phyloP scores from a whole-genome alignment of 1,284 basidiomycete species.

The Fomitopsis palustris region DNA sequence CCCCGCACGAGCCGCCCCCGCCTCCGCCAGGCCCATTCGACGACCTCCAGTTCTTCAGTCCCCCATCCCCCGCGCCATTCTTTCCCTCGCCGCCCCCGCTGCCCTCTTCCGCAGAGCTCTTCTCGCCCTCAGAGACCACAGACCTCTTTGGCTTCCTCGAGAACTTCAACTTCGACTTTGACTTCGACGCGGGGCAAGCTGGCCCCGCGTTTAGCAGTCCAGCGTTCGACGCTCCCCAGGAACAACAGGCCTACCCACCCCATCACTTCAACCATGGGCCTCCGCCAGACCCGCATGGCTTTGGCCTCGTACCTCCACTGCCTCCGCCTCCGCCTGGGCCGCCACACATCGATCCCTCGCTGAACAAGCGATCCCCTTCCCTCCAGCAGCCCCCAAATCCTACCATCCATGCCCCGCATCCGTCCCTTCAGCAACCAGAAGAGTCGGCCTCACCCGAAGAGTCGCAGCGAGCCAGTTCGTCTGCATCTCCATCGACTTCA shows the following conservation, averaged over 20 bases:
- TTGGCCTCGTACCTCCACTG: neutral
- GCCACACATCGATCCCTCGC: neutral
- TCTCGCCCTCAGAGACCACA: conserved; percentile 66
- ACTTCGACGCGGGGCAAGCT: conserved; percentile 23
- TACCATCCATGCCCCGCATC: neutral
- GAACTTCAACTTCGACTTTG: conserved; percentile 66
- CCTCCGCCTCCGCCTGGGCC: neutral
- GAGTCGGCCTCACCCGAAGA: conserved; percentile 14
- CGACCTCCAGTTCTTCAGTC: conserved; percentile 68
- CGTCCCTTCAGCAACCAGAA: neutral
- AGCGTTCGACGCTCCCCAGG: conserved; percentile 8
- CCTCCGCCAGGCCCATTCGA: conserved; percentile 42
- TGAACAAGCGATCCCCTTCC: neutral
- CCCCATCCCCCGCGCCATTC: conserved; percentile 41
- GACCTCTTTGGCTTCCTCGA: conserved; percentile 76
- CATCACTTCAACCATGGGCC: conserved; percentile 1
- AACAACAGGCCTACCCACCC: neutral
- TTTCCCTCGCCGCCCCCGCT: conserved; percentile 58
- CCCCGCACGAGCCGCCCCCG: conserved; percentile 5
- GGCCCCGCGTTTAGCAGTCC: conserved; percentile 10
- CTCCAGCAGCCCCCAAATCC: neutral
- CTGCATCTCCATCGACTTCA: conserved; percentile 15
- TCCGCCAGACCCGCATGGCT: neutral
- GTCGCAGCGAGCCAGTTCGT: neutral
- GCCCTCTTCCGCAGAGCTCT: conserved; percentile 69